Percentiles rank a stretch among this genome's conserved stretches.
phyloP scores from a whole-genome alignment of 2,329 filamentous ascomycete species.

The Penicillium sp. region DNA sequence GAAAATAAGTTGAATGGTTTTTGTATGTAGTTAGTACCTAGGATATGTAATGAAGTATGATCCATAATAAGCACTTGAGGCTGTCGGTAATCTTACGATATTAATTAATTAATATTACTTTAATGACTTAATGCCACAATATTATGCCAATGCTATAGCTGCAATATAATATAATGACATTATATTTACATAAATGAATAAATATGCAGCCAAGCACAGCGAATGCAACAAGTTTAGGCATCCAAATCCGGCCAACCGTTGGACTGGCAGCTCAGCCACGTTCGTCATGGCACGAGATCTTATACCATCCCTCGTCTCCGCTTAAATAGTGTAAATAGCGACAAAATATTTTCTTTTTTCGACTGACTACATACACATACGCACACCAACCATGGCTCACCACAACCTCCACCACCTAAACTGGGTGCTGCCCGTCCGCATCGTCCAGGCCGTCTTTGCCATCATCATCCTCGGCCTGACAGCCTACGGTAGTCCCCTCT shows the following conservation, averaged over 20 bases:
- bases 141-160: too few species aligned
- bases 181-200: neutral
- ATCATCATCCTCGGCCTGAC: conserved; percentile 72
- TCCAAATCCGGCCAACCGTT: too few species aligned
- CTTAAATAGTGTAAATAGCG: too few species aligned
- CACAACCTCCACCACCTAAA: conserved; percentile 13
- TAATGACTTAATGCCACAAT: too few species aligned
- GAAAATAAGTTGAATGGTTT: too few species aligned
- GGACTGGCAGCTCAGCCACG: conserved; percentile 3
- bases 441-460: conserved; percentile 63
- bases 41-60: too few species aligned
- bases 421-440: conserved; percentile 53
- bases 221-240: neutral
- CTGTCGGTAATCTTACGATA: too few species aligned
- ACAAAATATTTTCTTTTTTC: neutral
- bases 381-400: neutral
- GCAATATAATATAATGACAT: neutral
- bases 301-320: too few species aligned
- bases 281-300: conserved; percentile 6
- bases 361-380: too few species aligned
- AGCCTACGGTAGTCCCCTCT: conserved; percentile 56
- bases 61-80: too few species aligned
- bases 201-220: neutral
- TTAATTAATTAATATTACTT: too few species aligned
- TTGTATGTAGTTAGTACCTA: too few species aligned